These are phyloP conservation scores for Postia placenta DNA, from an alignment of 768 basidiomycete species.

Conservation along the genomic window DNA sequence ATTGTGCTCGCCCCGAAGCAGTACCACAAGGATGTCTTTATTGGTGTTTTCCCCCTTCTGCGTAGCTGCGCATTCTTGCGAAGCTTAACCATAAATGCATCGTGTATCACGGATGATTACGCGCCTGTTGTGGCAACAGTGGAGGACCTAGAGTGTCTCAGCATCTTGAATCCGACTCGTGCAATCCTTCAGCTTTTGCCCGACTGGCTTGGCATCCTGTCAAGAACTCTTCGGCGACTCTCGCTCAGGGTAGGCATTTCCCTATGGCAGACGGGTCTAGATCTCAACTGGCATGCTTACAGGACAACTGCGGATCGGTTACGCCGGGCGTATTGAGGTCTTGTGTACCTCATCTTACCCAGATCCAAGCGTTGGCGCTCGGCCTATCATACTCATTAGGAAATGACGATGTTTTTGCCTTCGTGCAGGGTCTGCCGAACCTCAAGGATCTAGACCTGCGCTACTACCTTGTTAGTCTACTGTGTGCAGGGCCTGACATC, in stretches of 20 bases:
- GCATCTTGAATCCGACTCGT: slow-evolving; percentile 16
- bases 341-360: slow-evolving; percentile 31
- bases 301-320: slow-evolving; percentile 60
- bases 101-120: slow-evolving; percentile 7
- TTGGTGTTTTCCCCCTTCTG: slow-evolving; percentile 8
- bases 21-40: slow-evolving; percentile 10
- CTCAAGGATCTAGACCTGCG: slow-evolving; percentile 36
- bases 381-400: slow-evolving; percentile 57
- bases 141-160: slow-evolving; percentile 12
- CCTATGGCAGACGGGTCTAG: neutral
- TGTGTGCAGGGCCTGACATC: too few species aligned
- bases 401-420: slow-evolving; percentile 44
- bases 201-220: slow-evolving; percentile 36
- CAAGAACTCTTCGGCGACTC: slow-evolving; percentile 28
- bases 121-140: slow-evolving; percentile 10
- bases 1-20: slow-evolving; percentile 10
- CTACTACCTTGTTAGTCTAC: slow-evolving; percentile 43
- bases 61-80: slow-evolving; percentile 6
- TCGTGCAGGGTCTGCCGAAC: slow-evolving; percentile 34
- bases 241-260: slow-evolving; percentile 35
- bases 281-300: neutral
- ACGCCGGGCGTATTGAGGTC: slow-evolving; percentile 53
- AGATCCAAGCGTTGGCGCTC: slow-evolving; percentile 34
- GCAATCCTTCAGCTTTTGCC: slow-evolving; percentile 19
- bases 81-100: slow-evolving; percentile 12